Conservation (phyloP, 208 protist genomes). For the Trypanosomatidae sp. region DNA sequence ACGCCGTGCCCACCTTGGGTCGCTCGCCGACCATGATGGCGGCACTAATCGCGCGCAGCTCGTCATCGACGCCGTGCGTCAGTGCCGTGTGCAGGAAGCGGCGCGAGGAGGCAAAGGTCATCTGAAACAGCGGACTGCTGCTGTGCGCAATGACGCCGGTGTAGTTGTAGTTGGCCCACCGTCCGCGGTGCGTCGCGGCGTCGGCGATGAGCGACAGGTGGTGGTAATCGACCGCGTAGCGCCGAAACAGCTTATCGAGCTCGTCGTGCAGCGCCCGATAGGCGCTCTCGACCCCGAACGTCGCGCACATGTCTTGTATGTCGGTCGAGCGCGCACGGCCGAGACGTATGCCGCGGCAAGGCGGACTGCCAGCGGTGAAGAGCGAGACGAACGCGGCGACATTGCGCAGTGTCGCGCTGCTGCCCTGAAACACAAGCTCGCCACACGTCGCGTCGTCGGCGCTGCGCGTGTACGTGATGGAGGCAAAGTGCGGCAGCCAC, state of each 20-base stretch:
- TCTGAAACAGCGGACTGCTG: slow-evolving; percentile 84
- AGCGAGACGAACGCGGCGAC: slow-evolving; percentile 66
- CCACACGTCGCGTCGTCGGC: slow-evolving; percentile 50
- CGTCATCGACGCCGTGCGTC: slow-evolving; percentile 61
- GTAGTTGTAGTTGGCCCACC: slow-evolving; percentile 86
- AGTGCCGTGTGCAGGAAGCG: slow-evolving; percentile 77
- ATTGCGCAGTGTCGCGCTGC: slow-evolving; percentile 39
- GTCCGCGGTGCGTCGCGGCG: slow-evolving; percentile 72
- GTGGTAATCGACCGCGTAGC: slow-evolving; percentile 80
- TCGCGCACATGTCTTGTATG: slow-evolving; percentile 65
- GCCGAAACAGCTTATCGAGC: slow-evolving; percentile 75
- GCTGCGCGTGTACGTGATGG: slow-evolving; percentile 67
- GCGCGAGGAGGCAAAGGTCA: slow-evolving; percentile 85
- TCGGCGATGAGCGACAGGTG: slow-evolving; percentile 85
- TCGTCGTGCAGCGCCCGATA: slow-evolving; percentile 73
- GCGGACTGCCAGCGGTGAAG: too few relatives aligned
- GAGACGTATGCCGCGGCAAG: too few relatives aligned
- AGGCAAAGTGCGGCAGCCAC: slow-evolving; percentile 70
- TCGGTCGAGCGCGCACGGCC: slow-evolving; percentile 70
- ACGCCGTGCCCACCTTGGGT: slow-evolving; percentile 75
- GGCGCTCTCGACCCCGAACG: slow-evolving; percentile 73
- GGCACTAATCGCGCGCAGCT: slow-evolving; percentile 69
- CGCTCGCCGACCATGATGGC: slow-evolving; percentile 87
- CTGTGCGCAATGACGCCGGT: slow-evolving; percentile 77
- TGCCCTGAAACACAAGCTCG: slow-evolving; percentile 77